Conservation (phyloP, 1,284 basidiomycete species). For the Trichosporon faecale region DNA sequence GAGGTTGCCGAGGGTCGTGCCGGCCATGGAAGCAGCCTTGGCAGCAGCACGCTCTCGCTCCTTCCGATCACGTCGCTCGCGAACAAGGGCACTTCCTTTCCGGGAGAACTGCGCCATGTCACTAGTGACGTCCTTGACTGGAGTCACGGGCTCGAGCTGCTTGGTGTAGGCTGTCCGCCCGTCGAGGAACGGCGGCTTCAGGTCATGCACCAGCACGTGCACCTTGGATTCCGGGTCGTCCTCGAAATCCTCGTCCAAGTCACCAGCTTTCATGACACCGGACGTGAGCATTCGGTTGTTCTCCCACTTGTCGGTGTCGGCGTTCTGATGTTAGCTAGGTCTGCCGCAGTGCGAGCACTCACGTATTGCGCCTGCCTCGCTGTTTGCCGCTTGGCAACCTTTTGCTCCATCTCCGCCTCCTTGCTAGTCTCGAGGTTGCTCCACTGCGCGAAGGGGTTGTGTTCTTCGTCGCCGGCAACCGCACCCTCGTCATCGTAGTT, state of each 20-base stretch:
- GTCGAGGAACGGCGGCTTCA: conserved; percentile 97
- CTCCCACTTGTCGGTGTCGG: conserved; percentile 98
- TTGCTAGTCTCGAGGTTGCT: conserved; percentile 71
- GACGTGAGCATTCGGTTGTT: conserved; percentile 95
- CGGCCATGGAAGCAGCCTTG: conserved; percentile 86
- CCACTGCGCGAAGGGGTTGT: conserved; percentile 89
- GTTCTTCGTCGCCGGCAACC: conserved; percentile 77
- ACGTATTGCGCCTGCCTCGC: conserved; percentile 92
- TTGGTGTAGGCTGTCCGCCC: conserved; percentile 94
- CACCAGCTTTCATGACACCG: conserved; percentile 80
- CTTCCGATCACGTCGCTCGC: conserved; percentile 91
- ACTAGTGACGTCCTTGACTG: conserved; percentile 86
- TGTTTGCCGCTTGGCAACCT: conserved; percentile 80
- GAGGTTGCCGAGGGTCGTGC: conserved; percentile 91
- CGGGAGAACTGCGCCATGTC: conserved; percentile 95
- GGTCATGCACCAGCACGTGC: conserved; percentile 93
- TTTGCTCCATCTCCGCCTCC: conserved; percentile 73
- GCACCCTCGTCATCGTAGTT: conserved; percentile 80
- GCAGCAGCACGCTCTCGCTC: conserved; percentile 92
- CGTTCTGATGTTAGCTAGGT: conserved; percentile 61
- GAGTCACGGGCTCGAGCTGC: conserved; percentile 95
- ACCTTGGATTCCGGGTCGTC: conserved; percentile 93
- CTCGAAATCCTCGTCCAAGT: conserved; percentile 82
- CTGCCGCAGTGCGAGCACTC: conserved; percentile 40
- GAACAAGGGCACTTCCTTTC: conserved; percentile 89